A percentile compares a stretch with the other conserved stretches of the same genome.
phyloP scores from a whole-genome alignment of 2,329 filamentous ascomycete genomes.

The Alternaria triticina region DNA sequence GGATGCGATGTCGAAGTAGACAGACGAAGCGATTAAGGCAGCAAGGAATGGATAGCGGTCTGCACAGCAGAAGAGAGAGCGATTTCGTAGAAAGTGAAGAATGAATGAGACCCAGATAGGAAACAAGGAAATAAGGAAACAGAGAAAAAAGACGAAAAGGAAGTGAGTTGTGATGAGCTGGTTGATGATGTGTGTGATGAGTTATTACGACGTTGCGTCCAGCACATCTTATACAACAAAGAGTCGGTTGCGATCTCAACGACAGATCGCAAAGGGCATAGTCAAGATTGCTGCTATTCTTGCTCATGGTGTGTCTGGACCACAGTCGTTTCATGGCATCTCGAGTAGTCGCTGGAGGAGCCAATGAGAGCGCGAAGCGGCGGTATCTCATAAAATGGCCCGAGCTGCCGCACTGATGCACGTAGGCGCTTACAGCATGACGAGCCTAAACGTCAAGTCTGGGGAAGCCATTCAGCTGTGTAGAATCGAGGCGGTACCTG shows the following conservation, averaged over 20 bases:
- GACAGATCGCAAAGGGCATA: slow-evolving; percentile 27
- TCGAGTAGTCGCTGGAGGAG: slow-evolving; percentile 47
- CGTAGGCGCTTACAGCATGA: slow-evolving; percentile 45
- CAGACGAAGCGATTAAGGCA: slow-evolving; percentile 29
- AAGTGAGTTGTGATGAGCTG: slow-evolving; percentile 42
- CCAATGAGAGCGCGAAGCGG: slow-evolving; percentile 41
- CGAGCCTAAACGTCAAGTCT: slow-evolving; percentile 31
- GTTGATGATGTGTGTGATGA: slow-evolving; percentile 44
- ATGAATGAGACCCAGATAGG: slow-evolving; percentile 34
- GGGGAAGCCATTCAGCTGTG: slow-evolving; percentile 36
- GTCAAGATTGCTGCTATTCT: slow-evolving; percentile 43
- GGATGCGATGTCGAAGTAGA: slow-evolving; percentile 25
- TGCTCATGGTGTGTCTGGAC: slow-evolving; percentile 37
- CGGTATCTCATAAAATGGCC: slow-evolving; percentile 41
- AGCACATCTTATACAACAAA: slow-evolving; percentile 39
- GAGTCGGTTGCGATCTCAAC: slow-evolving; percentile 22
- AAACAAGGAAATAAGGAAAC: slow-evolving; percentile 45
- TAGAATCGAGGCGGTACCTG: slow-evolving; percentile 21
- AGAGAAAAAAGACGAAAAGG: slow-evolving; percentile 46
- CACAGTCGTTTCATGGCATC: slow-evolving; percentile 44
- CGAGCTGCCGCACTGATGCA: slow-evolving; percentile 44
- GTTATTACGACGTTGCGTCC: slow-evolving; percentile 16
- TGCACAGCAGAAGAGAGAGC: slow-evolving; percentile 46
- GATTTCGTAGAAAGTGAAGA: slow-evolving; percentile 14
- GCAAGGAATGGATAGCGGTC: slow-evolving; percentile 40